Conservation (phyloP, 2,329 filamentous ascomycete species). For the Cladosporium sp. region DNA sequence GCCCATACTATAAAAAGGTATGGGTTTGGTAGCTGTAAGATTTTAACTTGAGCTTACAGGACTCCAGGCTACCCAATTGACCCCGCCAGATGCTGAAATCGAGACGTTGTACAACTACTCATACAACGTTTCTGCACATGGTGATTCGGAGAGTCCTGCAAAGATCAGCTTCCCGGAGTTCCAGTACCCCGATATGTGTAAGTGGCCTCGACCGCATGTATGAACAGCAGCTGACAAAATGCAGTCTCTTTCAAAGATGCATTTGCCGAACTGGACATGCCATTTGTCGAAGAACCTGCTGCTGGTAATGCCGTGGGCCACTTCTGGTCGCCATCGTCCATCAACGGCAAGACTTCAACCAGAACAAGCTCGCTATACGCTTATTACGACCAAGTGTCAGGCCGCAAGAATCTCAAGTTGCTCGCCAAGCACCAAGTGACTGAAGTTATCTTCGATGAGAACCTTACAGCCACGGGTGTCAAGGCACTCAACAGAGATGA, state of each 20-base stretch:
- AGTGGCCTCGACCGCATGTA: not conserved
- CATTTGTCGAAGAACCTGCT: not conserved
- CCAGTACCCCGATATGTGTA: slow-evolving; percentile 2
- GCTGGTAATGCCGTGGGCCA: slow-evolving; percentile 1
- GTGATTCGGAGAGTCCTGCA: not conserved
- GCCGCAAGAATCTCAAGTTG: not conserved
- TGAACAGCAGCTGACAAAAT: not conserved
- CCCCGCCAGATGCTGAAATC: slow-evolving; percentile 45
- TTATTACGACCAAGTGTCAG: not conserved
- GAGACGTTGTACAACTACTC: slow-evolving; percentile 41
- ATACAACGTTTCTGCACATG: not conserved
- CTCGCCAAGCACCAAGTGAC: not conserved
- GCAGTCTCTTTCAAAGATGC: not conserved
- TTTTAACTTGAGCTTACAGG: slow-evolving; percentile 29
- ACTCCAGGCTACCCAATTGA: slow-evolving; percentile 35
- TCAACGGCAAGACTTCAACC: slow-evolving; percentile 49
- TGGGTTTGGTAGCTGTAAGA: not conserved
- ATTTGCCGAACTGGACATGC: not conserved
- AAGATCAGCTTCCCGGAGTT: slow-evolving; percentile 9
- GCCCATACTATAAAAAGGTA: not conserved
- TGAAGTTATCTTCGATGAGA: not conserved
- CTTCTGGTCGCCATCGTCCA: slow-evolving; percentile 40
- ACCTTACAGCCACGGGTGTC: not conserved
- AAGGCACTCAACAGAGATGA: not conserved
- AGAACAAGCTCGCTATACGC: slow-evolving; percentile 48